These are phyloP conservation scores for Fusarium xyrophilum DNA, from an alignment of 2,329 filamentous ascomycete genomes.

Conservation along the genomic window DNA sequence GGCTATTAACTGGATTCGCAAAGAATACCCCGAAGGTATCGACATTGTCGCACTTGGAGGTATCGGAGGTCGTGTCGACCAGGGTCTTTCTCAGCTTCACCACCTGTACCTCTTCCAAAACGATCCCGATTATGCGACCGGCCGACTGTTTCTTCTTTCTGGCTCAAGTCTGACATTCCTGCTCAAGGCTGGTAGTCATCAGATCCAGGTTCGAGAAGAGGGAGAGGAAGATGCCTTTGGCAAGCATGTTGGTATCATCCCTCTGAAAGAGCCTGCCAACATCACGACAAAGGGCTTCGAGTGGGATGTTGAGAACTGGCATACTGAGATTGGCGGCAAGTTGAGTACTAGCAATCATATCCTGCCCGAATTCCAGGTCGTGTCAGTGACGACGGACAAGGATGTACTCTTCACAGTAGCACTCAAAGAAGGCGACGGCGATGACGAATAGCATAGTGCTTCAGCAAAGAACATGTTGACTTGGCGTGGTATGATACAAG, in stretches of 20 bases:
- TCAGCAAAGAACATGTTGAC: conserved; percentile 1
- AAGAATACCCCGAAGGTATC: conserved; percentile 44
- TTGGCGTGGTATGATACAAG: conserved; percentile 19
- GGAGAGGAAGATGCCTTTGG: conserved; percentile 65
- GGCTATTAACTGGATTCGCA: conserved; percentile 68
- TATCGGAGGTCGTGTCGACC: conserved; percentile 88
- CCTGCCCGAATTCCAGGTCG: conserved; percentile 61
- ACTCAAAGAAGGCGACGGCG: conserved; percentile 51
- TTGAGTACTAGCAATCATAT: conserved; percentile 86
- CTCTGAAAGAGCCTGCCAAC: conserved; percentile 77
- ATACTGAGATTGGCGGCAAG: conserved; percentile 74
- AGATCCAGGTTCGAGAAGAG: conserved; percentile 67
- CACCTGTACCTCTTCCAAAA: conserved; percentile 74
- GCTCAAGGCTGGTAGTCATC: conserved; percentile 72
- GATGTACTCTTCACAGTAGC: conserved; percentile 80
- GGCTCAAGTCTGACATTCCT: conserved; percentile 83
- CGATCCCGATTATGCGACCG: conserved; percentile 56
- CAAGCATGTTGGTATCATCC: conserved; percentile 85
- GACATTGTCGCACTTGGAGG: conserved; percentile 85
- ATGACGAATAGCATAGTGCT: conserved; percentile 41
- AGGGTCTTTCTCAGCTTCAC: conserved; percentile 87
- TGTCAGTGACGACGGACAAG: conserved; percentile 68
- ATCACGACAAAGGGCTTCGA: conserved; percentile 83
- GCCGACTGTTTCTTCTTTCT: conserved; percentile 79
- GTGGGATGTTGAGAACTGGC: conserved; percentile 89